These are phyloP conservation scores for Aphanomyces euteiches DNA, from an alignment of 352 stramenopile species.

Conservation along the genomic window DNA sequence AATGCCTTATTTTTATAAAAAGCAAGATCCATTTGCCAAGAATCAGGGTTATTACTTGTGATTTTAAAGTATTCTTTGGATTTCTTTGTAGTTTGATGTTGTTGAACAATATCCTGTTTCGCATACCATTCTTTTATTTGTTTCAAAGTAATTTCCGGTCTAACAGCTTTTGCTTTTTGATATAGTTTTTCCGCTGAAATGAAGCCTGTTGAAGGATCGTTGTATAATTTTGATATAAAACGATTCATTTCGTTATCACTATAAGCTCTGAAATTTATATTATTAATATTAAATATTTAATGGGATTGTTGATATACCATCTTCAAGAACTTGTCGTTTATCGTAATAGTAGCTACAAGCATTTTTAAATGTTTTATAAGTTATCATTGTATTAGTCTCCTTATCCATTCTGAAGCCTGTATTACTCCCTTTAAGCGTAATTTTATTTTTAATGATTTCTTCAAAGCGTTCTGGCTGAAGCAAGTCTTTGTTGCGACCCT, in stretches of 20 bases:
- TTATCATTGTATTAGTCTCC: constrained; percentile 38
- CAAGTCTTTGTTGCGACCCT: constrained; percentile 23
- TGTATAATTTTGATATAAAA: constrained; percentile 33
- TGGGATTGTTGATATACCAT: constrained; percentile 37
- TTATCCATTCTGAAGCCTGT: constrained; percentile 35
- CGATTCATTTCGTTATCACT: constrained; percentile 8
- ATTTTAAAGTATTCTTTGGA: constrained; percentile 1
- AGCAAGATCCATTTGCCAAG: constrained; percentile 37
- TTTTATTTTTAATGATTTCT: constrained; percentile 31
- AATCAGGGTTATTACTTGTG: constrained; percentile 31
- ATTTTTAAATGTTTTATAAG: constrained; percentile 34
- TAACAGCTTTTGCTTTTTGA: constrained; percentile 31
- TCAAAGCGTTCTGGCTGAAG: constrained; percentile 33
- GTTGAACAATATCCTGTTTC: constrained; percentile 32
- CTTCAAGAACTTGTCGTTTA: constrained; percentile 32
- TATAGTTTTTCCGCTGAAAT: constrained; percentile 31
- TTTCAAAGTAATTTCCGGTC: constrained; percentile 32
- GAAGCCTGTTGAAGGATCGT: constrained; percentile 36
- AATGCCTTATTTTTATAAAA: constrained; percentile 34
- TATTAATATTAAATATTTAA: constrained; percentile 35
- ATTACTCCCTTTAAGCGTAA: constrained; percentile 36
- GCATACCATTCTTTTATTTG: constrained; percentile 34
- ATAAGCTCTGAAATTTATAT: background rate
- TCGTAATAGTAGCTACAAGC: constrained; percentile 37
- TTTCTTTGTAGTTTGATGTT: constrained; percentile 31